phyloP scores from a whole-genome alignment of 75 land plant species.

The Azolla pinnata region DNA sequence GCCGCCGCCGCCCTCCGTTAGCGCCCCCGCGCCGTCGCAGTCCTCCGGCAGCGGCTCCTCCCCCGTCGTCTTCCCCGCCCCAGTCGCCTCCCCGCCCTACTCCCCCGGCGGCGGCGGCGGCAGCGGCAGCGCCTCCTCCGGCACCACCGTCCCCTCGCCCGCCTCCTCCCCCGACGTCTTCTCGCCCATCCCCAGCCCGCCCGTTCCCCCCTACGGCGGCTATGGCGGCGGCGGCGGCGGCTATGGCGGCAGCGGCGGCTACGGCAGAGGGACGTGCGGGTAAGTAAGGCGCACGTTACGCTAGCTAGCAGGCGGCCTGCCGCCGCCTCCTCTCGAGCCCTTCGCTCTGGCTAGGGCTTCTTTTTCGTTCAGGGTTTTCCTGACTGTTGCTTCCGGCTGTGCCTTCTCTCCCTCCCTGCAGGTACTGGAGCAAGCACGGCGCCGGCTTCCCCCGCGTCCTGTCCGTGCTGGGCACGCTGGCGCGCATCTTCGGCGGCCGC shows the following conservation, averaged over 20 bases:
- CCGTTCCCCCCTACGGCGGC: neutral
- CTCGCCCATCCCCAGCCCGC: neutral
- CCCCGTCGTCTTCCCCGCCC: no score
- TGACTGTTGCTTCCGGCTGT: no score
- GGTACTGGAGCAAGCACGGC: slow-evolving; percentile 44
- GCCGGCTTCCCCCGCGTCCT: slow-evolving; percentile 26
- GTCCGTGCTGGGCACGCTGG: slow-evolving; percentile 33
- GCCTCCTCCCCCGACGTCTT: neutral
- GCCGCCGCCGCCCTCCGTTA: no score
- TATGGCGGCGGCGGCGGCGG: no score
- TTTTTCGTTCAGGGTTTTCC: no score
- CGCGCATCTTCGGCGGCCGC: slow-evolving; percentile 20
- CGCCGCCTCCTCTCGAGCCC: neutral
- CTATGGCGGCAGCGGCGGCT: neutral
- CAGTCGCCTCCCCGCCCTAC: no score
- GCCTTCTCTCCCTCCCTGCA: no score
- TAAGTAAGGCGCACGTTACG: neutral
- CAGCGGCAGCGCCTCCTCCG: no score
- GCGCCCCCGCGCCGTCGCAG: no score
- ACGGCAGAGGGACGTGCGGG: neutral
- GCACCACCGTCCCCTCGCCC: no score
- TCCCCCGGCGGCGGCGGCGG: no score
- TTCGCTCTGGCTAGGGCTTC: neutral
- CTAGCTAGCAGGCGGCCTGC: neutral
- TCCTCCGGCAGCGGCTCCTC: no score